phyloP scores from a whole-genome alignment of 768 basidiomycete species.

The Tylopilus subfusipes region DNA sequence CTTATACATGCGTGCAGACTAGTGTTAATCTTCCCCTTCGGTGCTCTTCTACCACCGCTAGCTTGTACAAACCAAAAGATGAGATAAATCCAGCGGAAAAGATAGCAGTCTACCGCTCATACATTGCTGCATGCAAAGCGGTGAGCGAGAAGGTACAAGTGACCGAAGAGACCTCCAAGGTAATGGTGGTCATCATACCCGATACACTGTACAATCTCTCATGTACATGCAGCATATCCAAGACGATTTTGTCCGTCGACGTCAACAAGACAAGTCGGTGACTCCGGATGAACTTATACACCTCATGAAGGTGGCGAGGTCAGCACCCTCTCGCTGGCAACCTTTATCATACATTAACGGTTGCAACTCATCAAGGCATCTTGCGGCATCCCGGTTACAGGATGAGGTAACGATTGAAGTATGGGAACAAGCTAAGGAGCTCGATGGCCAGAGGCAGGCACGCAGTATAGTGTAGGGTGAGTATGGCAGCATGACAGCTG shows the following conservation, averaged over 20 bases:
- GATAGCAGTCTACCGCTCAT: slow-evolving; percentile 52
- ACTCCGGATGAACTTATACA: slow-evolving; percentile 63
- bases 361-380: slow-evolving; percentile 42
- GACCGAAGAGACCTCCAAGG: slow-evolving; percentile 56
- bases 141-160: slow-evolving; percentile 49
- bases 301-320: slow-evolving; percentile 71
- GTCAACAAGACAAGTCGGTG: slow-evolving; percentile 36
- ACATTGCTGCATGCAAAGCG: slow-evolving; percentile 57
- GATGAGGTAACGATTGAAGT: slow-evolving; percentile 50
- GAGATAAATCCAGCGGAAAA: slow-evolving; percentile 40
- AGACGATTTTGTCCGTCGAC: slow-evolving; percentile 60
- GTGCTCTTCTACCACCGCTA: slow-evolving; percentile 24
- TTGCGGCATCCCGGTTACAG: slow-evolving; percentile 60
- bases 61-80: slow-evolving; percentile 49
- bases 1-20: slow-evolving; percentile 44
- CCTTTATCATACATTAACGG: slow-evolving; percentile 1
- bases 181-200: slow-evolving; percentile 23
- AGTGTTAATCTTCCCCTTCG: slow-evolving; percentile 51
- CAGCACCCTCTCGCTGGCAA: slow-evolving; percentile 13
- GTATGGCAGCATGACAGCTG: neutral
- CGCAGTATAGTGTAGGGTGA: slow-evolving; percentile 13
- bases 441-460: slow-evolving; percentile 47
- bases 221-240: slow-evolving; percentile 58
- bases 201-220: neutral
- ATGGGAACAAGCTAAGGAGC: slow-evolving; percentile 63